Base-by-base conservation (phyloP, 2,329 filamentous ascomycete species). In the Endoconidiophora laricicola region DNA sequence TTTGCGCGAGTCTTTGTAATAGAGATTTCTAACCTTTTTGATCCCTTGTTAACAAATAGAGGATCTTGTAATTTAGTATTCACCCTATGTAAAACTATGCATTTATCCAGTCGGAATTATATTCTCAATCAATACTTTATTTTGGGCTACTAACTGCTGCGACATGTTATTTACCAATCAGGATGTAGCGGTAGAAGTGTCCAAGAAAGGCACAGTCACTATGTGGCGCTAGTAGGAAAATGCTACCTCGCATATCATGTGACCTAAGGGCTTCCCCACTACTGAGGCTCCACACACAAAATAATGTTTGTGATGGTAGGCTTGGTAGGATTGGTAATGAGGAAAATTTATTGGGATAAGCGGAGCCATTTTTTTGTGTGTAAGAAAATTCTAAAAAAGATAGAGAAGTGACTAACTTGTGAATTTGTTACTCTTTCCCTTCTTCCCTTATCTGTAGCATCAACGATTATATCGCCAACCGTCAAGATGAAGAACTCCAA, bases 401-500 rank as follows among this genome's bases (percentile, higher is more conserved):
- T 5, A 33, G 29, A 14, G 38, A 50, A 48, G 7, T 46, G 6
- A 26, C n/a, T n/a, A n/a, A 45, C 9, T 33, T 29, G 37, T 36
- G 18, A 16, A 39, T 44, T 48, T 41, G 33, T 16, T 42, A 41
- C 20, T 44, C 20, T 46, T 50, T 52, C 22, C 29, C 12, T 40
- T 45, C 36, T 44, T 49, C 44, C 44, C 36, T 26, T 49, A 33
- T 22, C 37, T 38, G 47, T 45, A 53, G 47, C 29, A 50, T 47
- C 51, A 50, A 47, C 47, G 47, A 53, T 44, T 41, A 29, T 22
- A 37, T 36, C 14, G 43, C 43, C 24, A 29, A 50, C 36, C 51
- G 47, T 38, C 51, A 53, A 53, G 49, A 53, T 53, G 51, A 53
- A 53, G 51, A 44, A 48, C 51, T 53, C 51, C 43, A 37, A 41